phyloP scores from a whole-genome alignment of 345 rosid genomes.

The Arabis hirsuta region DNA sequence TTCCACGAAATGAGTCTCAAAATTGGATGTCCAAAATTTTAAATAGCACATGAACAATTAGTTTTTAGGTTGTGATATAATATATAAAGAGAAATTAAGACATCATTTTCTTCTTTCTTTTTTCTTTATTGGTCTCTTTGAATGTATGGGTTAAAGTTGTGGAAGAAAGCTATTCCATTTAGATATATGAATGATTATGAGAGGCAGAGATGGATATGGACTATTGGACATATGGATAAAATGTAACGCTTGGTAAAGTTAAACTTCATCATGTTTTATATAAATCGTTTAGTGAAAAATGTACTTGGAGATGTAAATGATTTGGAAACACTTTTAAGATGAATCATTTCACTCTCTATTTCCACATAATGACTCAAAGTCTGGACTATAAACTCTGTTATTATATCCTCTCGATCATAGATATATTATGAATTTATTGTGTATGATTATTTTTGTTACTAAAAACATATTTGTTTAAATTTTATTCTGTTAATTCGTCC shows the following conservation, averaged over 20 bases:
- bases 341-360: too few species aligned
- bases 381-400: too few species aligned
- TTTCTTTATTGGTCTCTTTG: slow-evolving; percentile 24
- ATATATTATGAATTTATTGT: too few species aligned
- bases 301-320: too few species aligned
- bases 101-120: slow-evolving; percentile 11
- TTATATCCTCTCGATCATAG: too few species aligned
- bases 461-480: too few species aligned
- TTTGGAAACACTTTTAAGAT: too few species aligned
- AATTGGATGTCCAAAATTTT: slow-evolving; percentile 24
- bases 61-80: slow-evolving; percentile 1
- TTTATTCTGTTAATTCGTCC: too few species aligned
- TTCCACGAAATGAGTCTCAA: slow-evolving; percentile 37
- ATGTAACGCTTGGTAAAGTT: slow-evolving; percentile 12
- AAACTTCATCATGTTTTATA: neutral
- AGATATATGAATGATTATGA: slow-evolving; percentile 20
- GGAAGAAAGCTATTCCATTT: slow-evolving; percentile 31
- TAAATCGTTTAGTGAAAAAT: too few species aligned
- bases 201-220: slow-evolving; percentile 30
- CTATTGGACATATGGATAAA: slow-evolving; percentile 17
- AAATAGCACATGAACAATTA: slow-evolving; percentile 23
- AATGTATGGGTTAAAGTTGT: slow-evolving; percentile 30
- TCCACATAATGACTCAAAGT: too few species aligned
- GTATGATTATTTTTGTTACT: too few species aligned
- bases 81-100: slow-evolving; percentile 20